Evolutionary conservation across 257 asterid species (phyloP).

Genomic region (Leptodermis oblonga): DNA sequence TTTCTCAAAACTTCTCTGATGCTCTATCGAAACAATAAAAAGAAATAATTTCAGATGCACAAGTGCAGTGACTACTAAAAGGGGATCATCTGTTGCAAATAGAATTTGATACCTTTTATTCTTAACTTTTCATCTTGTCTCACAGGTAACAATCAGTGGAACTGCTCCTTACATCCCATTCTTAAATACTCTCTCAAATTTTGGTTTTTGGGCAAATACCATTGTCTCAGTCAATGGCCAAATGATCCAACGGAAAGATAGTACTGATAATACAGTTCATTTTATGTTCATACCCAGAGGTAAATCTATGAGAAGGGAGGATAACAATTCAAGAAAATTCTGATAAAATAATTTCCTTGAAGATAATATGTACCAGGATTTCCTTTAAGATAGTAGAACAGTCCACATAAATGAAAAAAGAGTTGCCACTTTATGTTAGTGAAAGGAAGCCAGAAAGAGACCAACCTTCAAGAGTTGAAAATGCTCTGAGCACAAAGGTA

Average conservation of each 20-base stretch:
- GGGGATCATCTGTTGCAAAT: no score
- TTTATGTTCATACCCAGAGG: neutral
- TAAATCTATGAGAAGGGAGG: neutral
- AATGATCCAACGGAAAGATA: neutral
- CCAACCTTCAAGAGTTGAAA: constrained; percentile 94
- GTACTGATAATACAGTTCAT: neutral
- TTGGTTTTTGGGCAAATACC: neutral
- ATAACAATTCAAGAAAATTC: neutral
- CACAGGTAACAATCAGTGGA: neutral
- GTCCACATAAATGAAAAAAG: neutral
- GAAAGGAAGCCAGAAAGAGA: constrained; percentile 25
- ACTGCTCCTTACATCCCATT: neutral
- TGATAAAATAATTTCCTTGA: neutral
- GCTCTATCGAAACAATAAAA: no score
- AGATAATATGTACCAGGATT: neutral
- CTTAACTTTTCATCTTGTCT: neutral
- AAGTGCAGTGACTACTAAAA: neutral
- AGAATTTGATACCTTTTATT: neutral
- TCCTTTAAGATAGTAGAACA: neutral
- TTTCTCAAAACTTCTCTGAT: neutral
- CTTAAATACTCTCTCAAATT: neutral
- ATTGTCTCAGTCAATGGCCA: neutral
- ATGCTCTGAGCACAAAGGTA: constrained; percentile 89
- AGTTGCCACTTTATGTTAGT: neutral
- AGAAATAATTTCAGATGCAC: no score